Evolutionary conservation across 1,139 yeast genomes (phyloP), one percentile per base, ranked within the genome.

Genomic region (Blastobotrys arbuscula): DNA sequence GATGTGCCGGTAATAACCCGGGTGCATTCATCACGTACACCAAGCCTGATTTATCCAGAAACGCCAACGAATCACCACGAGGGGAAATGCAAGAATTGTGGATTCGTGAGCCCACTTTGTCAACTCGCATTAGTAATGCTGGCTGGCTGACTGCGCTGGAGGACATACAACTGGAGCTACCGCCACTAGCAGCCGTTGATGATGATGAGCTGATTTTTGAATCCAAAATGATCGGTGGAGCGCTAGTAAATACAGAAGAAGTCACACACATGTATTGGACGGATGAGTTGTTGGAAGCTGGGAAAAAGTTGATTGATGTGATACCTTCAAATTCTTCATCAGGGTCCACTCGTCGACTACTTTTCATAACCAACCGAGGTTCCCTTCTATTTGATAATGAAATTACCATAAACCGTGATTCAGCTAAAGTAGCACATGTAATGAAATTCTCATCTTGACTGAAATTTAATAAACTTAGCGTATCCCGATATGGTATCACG

Each of bases 401-500:
- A 16, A 90, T 84, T 2, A 85, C 80, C 61, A 90, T 71, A 61
- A 87, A 86, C 42, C 96, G 67, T 6, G 90, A 78, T 61, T 88
- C 96, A 66, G 87, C 72, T 1, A 84, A 82, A 0, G 97, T 89
- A n/a, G 92, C 81, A 58, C 95, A 88, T 1, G 89, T 72, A 26
- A 90, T 60, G 57, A 84, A 84, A 1, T 78, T 69, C 1, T 90
- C 85, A 48, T 83, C 81, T 1, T 78, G 70, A 16, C 94, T 85
- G 63, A 90, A 85, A 42, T 78, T 77, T 12, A 89, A 66, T 3
- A 84, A 72, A 55, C 84, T 84, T 38, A 90, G 79, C 0, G 95
- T 95, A 64, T 89, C 97, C 40, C 88, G 70, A 63, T 86, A 87
- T 0, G 97, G 96, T 47, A 86, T 74, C 0, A 95, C 82, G 38